These are phyloP conservation scores for Wickerhamomyces queroliae DNA, from an alignment of 805 yeast genomes.

Conservation along the genomic window DNA sequence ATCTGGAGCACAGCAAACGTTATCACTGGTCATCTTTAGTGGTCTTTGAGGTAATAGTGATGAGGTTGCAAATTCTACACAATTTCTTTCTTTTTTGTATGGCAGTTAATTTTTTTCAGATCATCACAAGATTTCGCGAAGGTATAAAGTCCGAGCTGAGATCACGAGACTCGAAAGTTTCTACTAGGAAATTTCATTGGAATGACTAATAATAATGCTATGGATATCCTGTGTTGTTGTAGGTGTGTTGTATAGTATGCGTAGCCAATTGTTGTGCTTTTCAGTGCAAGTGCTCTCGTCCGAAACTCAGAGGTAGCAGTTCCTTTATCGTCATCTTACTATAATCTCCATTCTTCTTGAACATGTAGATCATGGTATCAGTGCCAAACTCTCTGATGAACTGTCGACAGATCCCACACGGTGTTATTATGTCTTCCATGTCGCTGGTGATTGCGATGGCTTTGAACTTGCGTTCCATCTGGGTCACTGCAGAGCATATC, in stretches of 20 bases:
- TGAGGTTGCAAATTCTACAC: not conserved
- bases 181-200: not conserved
- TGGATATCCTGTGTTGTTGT: not conserved
- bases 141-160: too few relatives aligned
- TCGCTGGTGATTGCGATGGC: constrained; percentile 71
- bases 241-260: too few relatives aligned
- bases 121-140: too few relatives aligned
- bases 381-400: constrained; percentile 74
- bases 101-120: too few relatives aligned
- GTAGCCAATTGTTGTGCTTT: not conserved
- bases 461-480: constrained; percentile 36
- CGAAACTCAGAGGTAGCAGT: constrained; percentile 79
- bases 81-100: too few relatives aligned
- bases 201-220: not conserved
- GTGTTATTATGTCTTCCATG: constrained; percentile 53
- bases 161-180: too few relatives aligned
- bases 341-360: constrained; percentile 44
- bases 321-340: constrained; percentile 48
- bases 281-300: constrained; percentile 48
- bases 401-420: constrained; percentile 95
- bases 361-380: constrained; percentile 63
- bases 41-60: not conserved
- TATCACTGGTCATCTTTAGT: not conserved
- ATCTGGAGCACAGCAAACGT: constrained; percentile 66
- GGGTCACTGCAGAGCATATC: constrained; percentile 46